Evolutionary conservation across 176 grass and related monocot genomes (phyloP), one percentile per base, ranked within the genome.

Genomic region (Triticum monococcum): DNA sequence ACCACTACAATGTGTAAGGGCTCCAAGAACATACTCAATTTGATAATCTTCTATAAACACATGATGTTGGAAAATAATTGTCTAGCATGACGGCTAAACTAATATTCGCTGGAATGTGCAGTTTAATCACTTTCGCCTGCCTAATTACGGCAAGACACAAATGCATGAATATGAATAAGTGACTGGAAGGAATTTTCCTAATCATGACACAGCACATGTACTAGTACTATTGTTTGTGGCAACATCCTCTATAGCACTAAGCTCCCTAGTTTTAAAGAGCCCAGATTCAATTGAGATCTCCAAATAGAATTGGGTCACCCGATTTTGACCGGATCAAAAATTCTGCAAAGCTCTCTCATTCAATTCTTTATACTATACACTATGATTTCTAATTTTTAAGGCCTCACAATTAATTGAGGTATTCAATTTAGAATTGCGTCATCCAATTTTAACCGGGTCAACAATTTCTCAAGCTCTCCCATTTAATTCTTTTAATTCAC

Each of bases 121-220:
- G 66, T 64, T 43, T 33, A 74, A 76, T 54, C 30, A 66, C 5
- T 20, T 57, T 56, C 32, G n/a, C 64, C 1, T 23, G 32, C 16
- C 45, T 59, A 59, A 57, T 50, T 24, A 52, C 63, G 7, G 1
- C 30, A 24, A 26, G 2, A 64, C 50, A 54, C 33, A 63, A 4
- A 43, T 20, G 52, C 40, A 65, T 57, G 32, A 43, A 88, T 72
- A 33, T 25, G 38, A 24, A 65, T 57, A 24, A 43, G 83, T 72
- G 54, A 54, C 30, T 73, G 30, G 32, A 79, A 84, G 36, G 4
- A 28, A 67, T 67, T 11, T 31, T 65, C 48, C 3, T 52, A 75
- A 56, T 68, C 40, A 76, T 76, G 69, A 76, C 12, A 84, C 6
- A 46, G 9, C 20, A 84, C 59, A 63, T 56, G 33, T 64, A 79